Conservation (phyloP, 495 filamentous ascomycete species). For the Trichocladium antarcticum region DNA sequence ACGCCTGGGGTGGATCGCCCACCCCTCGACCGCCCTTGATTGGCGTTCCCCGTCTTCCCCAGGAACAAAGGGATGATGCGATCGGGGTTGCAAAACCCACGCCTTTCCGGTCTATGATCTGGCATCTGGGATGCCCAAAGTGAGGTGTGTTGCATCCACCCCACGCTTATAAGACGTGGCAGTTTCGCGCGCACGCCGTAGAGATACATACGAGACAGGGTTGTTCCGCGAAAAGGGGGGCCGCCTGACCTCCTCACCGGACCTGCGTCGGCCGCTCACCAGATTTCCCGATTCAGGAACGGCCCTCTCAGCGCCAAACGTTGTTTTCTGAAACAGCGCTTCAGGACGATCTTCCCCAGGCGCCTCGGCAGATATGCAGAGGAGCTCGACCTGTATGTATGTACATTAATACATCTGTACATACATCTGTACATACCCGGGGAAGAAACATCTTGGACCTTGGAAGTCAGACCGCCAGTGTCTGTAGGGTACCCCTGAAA, state of each 20-base stretch:
- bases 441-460: no score
- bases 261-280: conserved; percentile 8
- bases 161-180: conserved; percentile 6
- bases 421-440: no score
- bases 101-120: background rate
- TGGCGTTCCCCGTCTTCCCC: background rate
- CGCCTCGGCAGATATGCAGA: no score
- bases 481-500: no score
- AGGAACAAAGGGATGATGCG: conserved; percentile 8
- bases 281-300: conserved; percentile 4
- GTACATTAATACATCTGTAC: no score
- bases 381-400: no score
- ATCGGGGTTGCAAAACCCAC: background rate
- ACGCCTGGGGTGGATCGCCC: background rate
- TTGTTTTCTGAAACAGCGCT: conserved; percentile 15
- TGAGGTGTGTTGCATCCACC: background rate
- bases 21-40: conserved; percentile 4
- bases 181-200: background rate
- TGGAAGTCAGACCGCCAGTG: no score
- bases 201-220: conserved; percentile 14
- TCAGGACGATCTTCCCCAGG: background rate
- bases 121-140: background rate
- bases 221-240: conserved; percentile 6
- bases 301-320: conserved; percentile 3
- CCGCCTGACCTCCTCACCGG: conserved; percentile 16